Evolutionary conservation across 1,139 yeast genomes (phyloP), one percentile per base, ranked within the genome.

Genomic region (Yamadazyma atmosphaerica): DNA sequence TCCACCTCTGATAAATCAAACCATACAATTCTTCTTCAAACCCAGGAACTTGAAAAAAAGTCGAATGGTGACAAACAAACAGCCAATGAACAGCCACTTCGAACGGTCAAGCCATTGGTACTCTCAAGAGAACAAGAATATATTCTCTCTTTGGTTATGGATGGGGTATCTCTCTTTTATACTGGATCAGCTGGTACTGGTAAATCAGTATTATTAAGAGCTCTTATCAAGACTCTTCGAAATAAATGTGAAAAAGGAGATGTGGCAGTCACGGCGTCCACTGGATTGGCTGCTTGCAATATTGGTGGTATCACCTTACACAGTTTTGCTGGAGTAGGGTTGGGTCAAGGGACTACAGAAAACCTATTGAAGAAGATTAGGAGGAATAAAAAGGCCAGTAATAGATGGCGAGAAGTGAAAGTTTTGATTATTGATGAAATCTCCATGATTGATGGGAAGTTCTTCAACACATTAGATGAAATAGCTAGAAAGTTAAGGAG

Each of bases 111-210:
- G 35, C 72, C 75, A 1, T 59, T 68, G 13, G 48, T 66, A 10
- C 54, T 72, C 8, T 69, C 77, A 0, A 44, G 56, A 11, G 76
- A 72, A 44, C 77, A 72, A 47, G 69, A 69, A 42, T 55, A 59
- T 39, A 66, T 72, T 17, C 53, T 70, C 9, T 55, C 61, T 18
- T 56, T 66, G 38, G 75, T 65, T 0, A 37, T 58, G 18, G 45
- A 43, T n/a, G 74, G 87, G 0, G 63, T 68, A 15, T 85, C 83
- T 30, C 60, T 88, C 1, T 89, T 89, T 55, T 89, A 86, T 54
- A 89, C 97, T 0, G 98, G 98, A 29, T 86, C 96, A 29, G 98
- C 98, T 0, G 98, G 97, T 53, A 89, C 97, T 1, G 98, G 98
- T 53, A 89, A 89, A 57, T 87, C 96, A 1, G 82, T 89, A 4